phyloP scores from a whole-genome alignment of 1,284 basidiomycete genomes.

The Coniferiporia sulphurascens region DNA sequence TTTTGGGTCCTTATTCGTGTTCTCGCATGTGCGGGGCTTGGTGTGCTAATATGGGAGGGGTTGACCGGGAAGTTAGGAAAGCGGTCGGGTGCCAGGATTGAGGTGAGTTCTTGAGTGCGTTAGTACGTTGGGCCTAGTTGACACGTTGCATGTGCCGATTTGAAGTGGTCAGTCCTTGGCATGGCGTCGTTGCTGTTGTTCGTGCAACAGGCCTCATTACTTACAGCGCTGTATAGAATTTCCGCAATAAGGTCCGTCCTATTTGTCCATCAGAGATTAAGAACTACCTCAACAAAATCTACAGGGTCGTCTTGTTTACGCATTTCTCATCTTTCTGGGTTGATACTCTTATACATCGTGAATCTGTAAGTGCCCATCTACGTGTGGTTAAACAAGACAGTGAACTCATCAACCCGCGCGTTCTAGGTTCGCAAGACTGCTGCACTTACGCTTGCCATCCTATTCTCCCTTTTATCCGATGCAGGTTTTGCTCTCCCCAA shows the following conservation, averaged over 20 bases:
- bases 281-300: neutral
- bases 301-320: conserved; percentile 59
- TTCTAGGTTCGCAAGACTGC: conserved; percentile 19
- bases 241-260: conserved; percentile 54
- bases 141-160: neutral
- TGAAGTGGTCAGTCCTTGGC: conserved; percentile 63
- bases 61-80: conserved; percentile 47
- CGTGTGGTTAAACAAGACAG: neutral
- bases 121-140: neutral
- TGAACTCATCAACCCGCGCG: neutral
- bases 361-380: conserved; percentile 36
- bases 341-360: conserved; percentile 42
- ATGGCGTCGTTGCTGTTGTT: conserved; percentile 63
- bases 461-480: conserved; percentile 50
- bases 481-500: conserved; percentile 42
- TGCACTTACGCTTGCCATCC: conserved; percentile 40
- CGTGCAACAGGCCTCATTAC: conserved; percentile 56
- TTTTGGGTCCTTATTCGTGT: conserved; percentile 72
- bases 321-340: conserved; percentile 66
- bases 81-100: conserved; percentile 31
- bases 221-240: conserved; percentile 60
- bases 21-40: conserved; percentile 58
- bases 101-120: conserved; percentile 39
- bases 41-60: conserved; percentile 53
- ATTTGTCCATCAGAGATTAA: neutral